phyloP scores from a whole-genome alignment of 2,329 filamentous ascomycete species.

The Periglandula ipomoeae region DNA sequence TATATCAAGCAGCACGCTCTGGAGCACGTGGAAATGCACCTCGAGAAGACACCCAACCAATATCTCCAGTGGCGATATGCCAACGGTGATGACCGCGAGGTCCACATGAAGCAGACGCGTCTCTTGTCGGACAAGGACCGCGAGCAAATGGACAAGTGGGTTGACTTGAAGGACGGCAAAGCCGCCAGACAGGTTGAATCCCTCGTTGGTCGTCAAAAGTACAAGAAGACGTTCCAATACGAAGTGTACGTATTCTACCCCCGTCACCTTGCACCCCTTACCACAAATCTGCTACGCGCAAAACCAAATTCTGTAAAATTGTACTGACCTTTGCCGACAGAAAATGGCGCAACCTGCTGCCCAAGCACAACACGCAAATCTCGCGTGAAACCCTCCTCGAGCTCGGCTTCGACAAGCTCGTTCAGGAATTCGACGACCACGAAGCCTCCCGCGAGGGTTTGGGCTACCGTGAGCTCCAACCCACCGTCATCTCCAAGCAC shows the following conservation, averaged over 20 bases:
- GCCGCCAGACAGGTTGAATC: constrained; percentile 71
- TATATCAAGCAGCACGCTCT: constrained; percentile 99
- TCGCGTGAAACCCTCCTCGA: constrained; percentile 85
- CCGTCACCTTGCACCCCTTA: too few species aligned
- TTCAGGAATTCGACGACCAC: constrained; percentile 98
- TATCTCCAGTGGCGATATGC: constrained; percentile 98
- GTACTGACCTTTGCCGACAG: constrained; percentile 15
- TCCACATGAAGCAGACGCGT: constrained; percentile 95
- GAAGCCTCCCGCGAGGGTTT: constrained; percentile 98
- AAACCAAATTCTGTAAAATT: constrained; percentile 12
- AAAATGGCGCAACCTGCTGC: constrained; percentile 83
- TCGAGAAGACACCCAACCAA: constrained; percentile 98
- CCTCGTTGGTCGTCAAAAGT: constrained; percentile 94
- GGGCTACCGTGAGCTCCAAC: constrained; percentile 87
- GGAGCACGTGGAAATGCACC: constrained; percentile 98
- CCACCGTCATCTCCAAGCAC: constrained; percentile 91
- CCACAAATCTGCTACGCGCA: constrained; percentile 14
- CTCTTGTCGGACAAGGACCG: constrained; percentile 77
- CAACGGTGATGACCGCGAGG: constrained; percentile 93
- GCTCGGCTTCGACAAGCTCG: constrained; percentile 81
- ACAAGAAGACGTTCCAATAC: constrained; percentile 98
- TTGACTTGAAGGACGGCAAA: constrained; percentile 78
- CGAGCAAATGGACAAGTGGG: constrained; percentile 81
- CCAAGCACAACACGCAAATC: constrained; percentile 88
- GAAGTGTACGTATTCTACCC: constrained; percentile 77